Percentiles rank a stretch among this genome's conserved stretches.
Conservation (phyloP, 352 stramenopile genomes). For the Thraustochytrium striatum region DNA sequence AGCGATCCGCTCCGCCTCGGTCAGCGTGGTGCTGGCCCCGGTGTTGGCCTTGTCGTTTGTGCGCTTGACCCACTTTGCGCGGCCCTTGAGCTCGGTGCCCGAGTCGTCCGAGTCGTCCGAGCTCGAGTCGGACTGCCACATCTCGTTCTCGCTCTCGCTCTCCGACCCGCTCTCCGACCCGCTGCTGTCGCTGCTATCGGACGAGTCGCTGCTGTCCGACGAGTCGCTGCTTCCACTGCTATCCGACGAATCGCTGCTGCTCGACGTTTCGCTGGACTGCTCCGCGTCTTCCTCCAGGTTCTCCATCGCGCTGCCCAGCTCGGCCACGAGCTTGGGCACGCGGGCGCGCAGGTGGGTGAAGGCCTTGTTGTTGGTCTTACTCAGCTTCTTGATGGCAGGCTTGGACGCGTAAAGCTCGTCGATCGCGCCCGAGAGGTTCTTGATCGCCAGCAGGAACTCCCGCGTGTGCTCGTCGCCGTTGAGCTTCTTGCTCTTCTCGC, state of each 20-base stretch:
- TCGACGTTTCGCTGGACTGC: background rate
- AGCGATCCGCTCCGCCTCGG: slow-evolving; percentile 16
- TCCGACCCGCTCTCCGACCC: background rate
- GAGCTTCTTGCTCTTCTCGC: slow-evolving; percentile 21
- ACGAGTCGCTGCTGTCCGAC: background rate
- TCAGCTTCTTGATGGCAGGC: slow-evolving; percentile 45
- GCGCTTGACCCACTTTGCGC: slow-evolving; percentile 50
- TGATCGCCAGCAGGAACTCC: slow-evolving; percentile 23
- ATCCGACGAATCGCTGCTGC: slow-evolving; percentile 9
- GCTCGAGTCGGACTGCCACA: slow-evolving; percentile 29
- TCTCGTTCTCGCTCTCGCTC: background rate
- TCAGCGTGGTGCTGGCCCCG: slow-evolving; percentile 8
- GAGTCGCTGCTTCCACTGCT: background rate
- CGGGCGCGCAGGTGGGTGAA: slow-evolving; percentile 39
- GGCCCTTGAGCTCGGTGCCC: slow-evolving; percentile 43
- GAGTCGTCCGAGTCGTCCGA: slow-evolving; percentile 45
- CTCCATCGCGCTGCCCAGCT: slow-evolving; percentile 29
- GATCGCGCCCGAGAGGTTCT: slow-evolving; percentile 23
- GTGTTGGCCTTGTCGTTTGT: too few species aligned
- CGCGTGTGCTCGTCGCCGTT: slow-evolving; percentile 5
- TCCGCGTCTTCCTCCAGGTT: slow-evolving; percentile 4
- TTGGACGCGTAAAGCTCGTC: slow-evolving; percentile 15
- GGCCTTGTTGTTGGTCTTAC: slow-evolving; percentile 47
- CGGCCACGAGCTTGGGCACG: slow-evolving; percentile 37
- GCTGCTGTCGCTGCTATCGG: background rate